phyloP scores from a whole-genome alignment of 495 filamentous ascomycete genomes.

The Podospora didyma region DNA sequence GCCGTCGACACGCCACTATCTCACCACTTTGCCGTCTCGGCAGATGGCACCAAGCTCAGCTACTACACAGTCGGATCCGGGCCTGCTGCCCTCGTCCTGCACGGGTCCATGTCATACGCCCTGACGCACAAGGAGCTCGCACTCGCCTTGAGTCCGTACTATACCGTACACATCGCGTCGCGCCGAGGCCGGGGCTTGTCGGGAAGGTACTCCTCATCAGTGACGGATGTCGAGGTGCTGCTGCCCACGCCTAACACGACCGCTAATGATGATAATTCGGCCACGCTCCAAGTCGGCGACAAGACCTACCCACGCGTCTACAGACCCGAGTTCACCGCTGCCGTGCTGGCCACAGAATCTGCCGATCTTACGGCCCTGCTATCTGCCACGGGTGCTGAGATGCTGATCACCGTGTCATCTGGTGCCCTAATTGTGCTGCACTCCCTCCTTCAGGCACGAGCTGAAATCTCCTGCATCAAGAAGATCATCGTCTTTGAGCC shows the following conservation, averaged over 20 bases:
- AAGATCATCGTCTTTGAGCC: conserved; percentile 4
- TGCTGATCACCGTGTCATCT: conserved; percentile 5
- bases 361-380: conserved; percentile 5
- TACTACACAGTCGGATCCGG: conserved; percentile 13
- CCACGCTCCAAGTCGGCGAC: background rate
- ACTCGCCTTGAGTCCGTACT: background rate
- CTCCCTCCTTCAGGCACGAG: background rate
- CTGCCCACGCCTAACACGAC: too few species aligned
- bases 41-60: conserved; percentile 6
- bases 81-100: conserved; percentile 6
- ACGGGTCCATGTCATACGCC: conserved; percentile 8
- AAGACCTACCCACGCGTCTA: conserved; percentile 1
- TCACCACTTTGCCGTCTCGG: conserved; percentile 3
- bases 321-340: background rate
- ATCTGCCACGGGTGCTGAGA: conserved; percentile 1
- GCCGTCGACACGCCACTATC: background rate
- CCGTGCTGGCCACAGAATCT: conserved; percentile 10
- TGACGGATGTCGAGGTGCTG: background rate
- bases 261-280: background rate
- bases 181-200: conserved; percentile 14
- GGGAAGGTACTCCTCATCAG: conserved; percentile 1
- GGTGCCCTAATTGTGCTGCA: conserved; percentile 10
- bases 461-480: background rate
- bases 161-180: conserved; percentile 14
- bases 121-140: conserved; percentile 12